A percentile compares a stretch with the other conserved stretches of the same genome.
phyloP scores from a whole-genome alignment of 202 grass and related monocot genomes.

The Saccharum hybrid region DNA sequence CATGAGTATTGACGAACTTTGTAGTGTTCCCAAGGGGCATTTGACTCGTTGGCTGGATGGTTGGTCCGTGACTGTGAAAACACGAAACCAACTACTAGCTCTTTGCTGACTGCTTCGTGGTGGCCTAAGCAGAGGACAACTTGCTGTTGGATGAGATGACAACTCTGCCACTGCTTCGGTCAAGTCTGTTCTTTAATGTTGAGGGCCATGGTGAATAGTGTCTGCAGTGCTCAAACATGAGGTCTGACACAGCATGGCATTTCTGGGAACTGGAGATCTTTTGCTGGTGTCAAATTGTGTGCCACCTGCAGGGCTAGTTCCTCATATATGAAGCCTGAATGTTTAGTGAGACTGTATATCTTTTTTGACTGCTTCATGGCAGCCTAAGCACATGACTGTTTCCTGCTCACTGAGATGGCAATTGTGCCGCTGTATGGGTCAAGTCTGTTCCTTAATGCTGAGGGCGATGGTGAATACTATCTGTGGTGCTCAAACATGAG shows the following conservation, averaged over 20 bases:
- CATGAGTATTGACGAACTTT: slow-evolving; percentile 31
- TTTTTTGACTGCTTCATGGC: slow-evolving; percentile 26
- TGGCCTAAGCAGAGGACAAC: slow-evolving; percentile 8
- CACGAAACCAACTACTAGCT: slow-evolving; percentile 29
- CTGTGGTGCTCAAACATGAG: not conserved
- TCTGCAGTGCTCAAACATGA: not conserved
- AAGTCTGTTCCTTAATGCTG: slow-evolving; percentile 25
- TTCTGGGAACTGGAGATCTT: slow-evolving; percentile 26
- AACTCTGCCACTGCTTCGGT: slow-evolving; percentile 21
- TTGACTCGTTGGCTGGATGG: not conserved
- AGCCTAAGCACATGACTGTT: slow-evolving; percentile 7
- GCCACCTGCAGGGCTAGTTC: slow-evolving; percentile 31
- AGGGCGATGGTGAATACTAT: not conserved
- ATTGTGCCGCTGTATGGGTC: slow-evolving; percentile 19
- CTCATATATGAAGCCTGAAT: not conserved
- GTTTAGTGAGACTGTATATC: slow-evolving; percentile 36
- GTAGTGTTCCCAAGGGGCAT: slow-evolving; percentile 15
- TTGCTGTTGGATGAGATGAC: slow-evolving; percentile 25
- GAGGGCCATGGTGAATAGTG: not conserved
- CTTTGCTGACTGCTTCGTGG: slow-evolving; percentile 32
- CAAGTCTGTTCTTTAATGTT: slow-evolving; percentile 27
- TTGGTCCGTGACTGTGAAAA: not conserved
- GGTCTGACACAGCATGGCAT: slow-evolving; percentile 9
- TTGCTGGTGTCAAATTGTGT: slow-evolving; percentile 1
- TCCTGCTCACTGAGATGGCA: slow-evolving; percentile 22